Evolutionary conservation across 139 green algal species (phyloP), one percentile per base, ranked within the genome.

Genomic region (Limnomonas spitsbergensis): DNA sequence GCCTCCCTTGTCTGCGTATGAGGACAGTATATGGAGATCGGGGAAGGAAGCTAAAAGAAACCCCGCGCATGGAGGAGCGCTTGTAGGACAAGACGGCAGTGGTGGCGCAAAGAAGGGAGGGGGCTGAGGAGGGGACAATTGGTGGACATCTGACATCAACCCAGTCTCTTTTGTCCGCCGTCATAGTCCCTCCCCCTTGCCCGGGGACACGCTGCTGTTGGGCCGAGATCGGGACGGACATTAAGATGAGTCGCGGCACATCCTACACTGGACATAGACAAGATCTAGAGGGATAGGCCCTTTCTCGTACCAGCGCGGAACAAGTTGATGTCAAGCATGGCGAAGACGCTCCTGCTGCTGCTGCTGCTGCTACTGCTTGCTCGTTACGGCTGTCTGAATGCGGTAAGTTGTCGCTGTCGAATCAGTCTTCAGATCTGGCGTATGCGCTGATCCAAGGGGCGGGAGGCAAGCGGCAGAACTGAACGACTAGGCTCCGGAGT

Each of bases 251-350:
- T n/a, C n/a, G n/a, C n/a, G n/a, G n/a, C n/a, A n/a, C n/a, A n/a
- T n/a, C n/a, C n/a, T n/a, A n/a, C n/a, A n/a, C n/a, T n/a, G n/a
- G n/a, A n/a, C n/a, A n/a, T n/a, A n/a, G n/a, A n/a, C n/a, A n/a
- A n/a, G n/a, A n/a, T n/a, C n/a, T n/a, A n/a, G n/a, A n/a, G n/a
- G n/a, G n/a, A n/a, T n/a, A n/a, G n/a, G n/a, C n/a, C n/a, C n/a
- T n/a, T n/a, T n/a, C 2, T 56, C 80, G 38, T 38, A 91, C 92
- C 91, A 89, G 82, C 82, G 3, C 95, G 82, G 61, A 99, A 97
- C 0, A 98, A 69, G 69, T 98, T 98, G 79, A 99, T 98, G 76
- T 99, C 96, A 32, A 99, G 82, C 96, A 99, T 99, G 26, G 70
- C n/a, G 4, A 20, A 69, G n/a, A 27, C 29, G 32, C 56, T 6